phyloP scores from a whole-genome alignment of 805 yeast genomes.

The Pichia pseudocactophila region DNA sequence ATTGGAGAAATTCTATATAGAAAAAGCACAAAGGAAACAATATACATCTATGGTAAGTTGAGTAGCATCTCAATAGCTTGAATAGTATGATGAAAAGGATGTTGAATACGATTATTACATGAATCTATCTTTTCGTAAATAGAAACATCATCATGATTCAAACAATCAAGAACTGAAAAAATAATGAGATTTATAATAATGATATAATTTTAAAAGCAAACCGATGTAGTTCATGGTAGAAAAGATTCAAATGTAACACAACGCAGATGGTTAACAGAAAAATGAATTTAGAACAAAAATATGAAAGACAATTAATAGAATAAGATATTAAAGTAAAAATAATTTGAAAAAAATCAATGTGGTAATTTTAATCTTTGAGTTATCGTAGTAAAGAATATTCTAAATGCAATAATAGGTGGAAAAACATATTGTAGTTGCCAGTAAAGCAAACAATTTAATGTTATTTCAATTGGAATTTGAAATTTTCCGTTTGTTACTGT shows the following conservation, averaged over 20 bases:
- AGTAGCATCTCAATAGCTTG: neutral
- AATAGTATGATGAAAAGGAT: neutral
- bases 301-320: constrained; percentile 1
- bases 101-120: neutral
- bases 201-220: constrained; percentile 3
- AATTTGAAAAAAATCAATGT: neutral
- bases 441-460: neutral
- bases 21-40: neutral
- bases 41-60: neutral
- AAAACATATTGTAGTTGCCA: neutral
- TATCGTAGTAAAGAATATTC: neutral
- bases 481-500: constrained; percentile 1
- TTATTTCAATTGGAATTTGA: neutral
- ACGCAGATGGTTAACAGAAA: constrained; percentile 5
- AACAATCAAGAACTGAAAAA: neutral
- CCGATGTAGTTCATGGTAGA: constrained; percentile 10
- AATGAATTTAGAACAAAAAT: neutral
- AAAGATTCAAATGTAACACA: constrained; percentile 10
- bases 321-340: neutral
- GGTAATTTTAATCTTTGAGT: neutral
- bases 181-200: neutral
- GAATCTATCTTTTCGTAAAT: neutral
- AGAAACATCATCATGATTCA: neutral
- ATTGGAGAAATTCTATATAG: neutral
- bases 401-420: neutral